phyloP scores from a whole-genome alignment of 371 early-diverging fungal genomes.

The Mortierella sp. region DNA sequence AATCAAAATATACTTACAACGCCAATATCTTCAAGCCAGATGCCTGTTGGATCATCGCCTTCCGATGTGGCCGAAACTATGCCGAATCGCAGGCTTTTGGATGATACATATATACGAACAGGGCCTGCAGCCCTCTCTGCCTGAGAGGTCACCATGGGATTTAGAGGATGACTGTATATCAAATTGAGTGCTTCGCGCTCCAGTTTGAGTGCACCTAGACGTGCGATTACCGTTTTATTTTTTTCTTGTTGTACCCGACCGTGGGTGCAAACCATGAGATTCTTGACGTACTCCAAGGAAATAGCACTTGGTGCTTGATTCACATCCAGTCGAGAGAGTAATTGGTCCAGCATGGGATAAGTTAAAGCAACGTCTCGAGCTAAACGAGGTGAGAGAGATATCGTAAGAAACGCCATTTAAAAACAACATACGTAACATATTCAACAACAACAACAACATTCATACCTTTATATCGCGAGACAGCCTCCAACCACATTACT shows the following conservation, averaged over 20 bases:
- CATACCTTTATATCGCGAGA: constrained; percentile 46
- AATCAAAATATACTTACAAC: constrained; percentile 22
- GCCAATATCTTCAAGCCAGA: constrained; percentile 51
- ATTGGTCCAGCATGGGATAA: constrained; percentile 80
- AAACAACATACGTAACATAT: too few relatives aligned
- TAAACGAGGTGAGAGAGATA: constrained; percentile 27
- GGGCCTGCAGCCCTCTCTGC: constrained; percentile 34
- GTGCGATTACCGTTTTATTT: constrained; percentile 18
- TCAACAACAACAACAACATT: neutral
- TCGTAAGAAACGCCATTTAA: too few relatives aligned
- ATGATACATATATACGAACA: constrained; percentile 42
- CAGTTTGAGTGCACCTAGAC: constrained; percentile 30
- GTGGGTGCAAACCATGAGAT: constrained; percentile 77
- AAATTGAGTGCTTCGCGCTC: constrained; percentile 30
- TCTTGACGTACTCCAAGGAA: constrained; percentile 71
- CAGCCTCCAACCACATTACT: constrained; percentile 37
- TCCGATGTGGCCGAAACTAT: constrained; percentile 37
- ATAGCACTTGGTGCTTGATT: constrained; percentile 40
- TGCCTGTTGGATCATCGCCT: constrained; percentile 53
- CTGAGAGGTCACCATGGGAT: constrained; percentile 44
- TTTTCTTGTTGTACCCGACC: constrained; percentile 66
- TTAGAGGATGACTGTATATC: constrained; percentile 47
- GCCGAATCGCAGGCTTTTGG: constrained; percentile 43
- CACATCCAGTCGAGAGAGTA: constrained; percentile 66
- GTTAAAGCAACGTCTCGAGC: constrained; percentile 84